These are phyloP conservation scores for Didymella arachidicola DNA, from an alignment of 2,329 filamentous ascomycete species.

Conservation along the genomic window DNA sequence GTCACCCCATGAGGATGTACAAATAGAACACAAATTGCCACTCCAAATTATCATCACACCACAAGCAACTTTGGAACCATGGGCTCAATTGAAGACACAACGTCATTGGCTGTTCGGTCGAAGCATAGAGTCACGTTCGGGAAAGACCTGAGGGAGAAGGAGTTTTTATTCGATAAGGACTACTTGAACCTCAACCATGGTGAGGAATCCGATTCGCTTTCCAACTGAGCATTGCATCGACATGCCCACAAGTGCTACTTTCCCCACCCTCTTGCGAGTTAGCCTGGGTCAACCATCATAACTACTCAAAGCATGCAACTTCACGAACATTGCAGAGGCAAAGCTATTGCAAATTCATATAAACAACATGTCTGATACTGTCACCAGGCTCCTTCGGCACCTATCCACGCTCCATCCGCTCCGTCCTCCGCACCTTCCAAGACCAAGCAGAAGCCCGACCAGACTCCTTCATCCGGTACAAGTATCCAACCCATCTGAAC, in stretches of 20 bases:
- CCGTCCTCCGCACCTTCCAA: slow-evolving; percentile 70
- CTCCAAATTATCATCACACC: neutral
- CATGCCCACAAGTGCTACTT: neutral
- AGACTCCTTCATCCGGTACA: slow-evolving; percentile 78
- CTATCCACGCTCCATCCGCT: slow-evolving; percentile 69
- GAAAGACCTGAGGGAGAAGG: slow-evolving; percentile 61
- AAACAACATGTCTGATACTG: too few species aligned
- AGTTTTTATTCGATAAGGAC: slow-evolving; percentile 73
- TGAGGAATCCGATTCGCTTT: slow-evolving; percentile 45
- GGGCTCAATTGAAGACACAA: slow-evolving; percentile 4
- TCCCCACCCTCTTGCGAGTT: neutral
- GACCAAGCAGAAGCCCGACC: slow-evolving; percentile 71
- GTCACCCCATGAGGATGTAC: slow-evolving; percentile 2
- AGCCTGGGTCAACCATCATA: neutral
- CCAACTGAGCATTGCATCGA: neutral
- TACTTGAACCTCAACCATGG: slow-evolving; percentile 82
- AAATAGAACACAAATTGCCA: slow-evolving; percentile 5
- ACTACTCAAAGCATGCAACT: neutral
- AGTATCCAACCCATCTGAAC: slow-evolving; percentile 69
- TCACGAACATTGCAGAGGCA: too few species aligned
- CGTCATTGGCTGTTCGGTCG: slow-evolving; percentile 25
- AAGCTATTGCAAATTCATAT: too few species aligned
- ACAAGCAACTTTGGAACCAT: neutral
- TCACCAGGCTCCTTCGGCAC: slow-evolving; percentile 76
- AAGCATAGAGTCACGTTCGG: slow-evolving; percentile 56